Percentiles rank a stretch among this genome's conserved stretches.
Evolutionary conservation across 2,329 filamentous ascomycete species (phyloP).

Genomic region (Phialophora expanda): DNA sequence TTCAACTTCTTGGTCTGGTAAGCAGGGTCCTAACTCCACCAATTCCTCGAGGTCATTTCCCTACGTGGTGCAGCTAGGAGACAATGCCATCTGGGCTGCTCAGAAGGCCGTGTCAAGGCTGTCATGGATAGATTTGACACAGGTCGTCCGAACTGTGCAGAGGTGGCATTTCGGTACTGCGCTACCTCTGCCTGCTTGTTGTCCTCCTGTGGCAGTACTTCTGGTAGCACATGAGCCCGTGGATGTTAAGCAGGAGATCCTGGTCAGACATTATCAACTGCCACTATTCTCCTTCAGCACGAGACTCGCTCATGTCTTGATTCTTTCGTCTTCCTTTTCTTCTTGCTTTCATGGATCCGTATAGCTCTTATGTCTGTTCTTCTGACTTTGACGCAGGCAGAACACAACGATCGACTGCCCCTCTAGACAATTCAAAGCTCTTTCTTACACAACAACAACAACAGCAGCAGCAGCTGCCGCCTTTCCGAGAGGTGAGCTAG

Average conservation of each 20-base stretch:
- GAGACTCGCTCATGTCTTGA: constrained; percentile 7
- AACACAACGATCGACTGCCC: constrained; percentile 16
- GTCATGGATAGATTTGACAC: constrained; percentile 33
- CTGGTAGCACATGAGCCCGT: constrained; percentile 33
- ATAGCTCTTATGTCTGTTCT: constrained; percentile 25
- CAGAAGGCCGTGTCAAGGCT: constrained; percentile 30
- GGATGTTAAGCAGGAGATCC: constrained; percentile 28
- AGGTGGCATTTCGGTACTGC: constrained; percentile 34
- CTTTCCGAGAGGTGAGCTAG: constrained; percentile 30
- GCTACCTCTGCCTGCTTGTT: constrained; percentile 25
- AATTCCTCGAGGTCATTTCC: constrained; percentile 20
- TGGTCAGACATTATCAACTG: constrained; percentile 29
- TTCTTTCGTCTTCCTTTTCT: constrained; percentile 8
- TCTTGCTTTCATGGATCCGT: constrained; percentile 32
- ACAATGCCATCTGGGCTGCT: constrained; percentile 13
- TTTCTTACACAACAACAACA: constrained; percentile 27
- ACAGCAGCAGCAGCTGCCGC: constrained; percentile 30
- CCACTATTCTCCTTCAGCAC: constrained; percentile 22
- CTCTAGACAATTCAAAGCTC: constrained; percentile 10
- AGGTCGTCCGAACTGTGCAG: constrained; percentile 27
- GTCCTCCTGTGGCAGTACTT: constrained; percentile 25
- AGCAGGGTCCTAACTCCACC: constrained; percentile 16
- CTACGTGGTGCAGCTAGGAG: constrained; percentile 13
- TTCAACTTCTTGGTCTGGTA: constrained; percentile 11
- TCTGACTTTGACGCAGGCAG: constrained; percentile 30